These are phyloP conservation scores for Porodaedalea pini DNA, from an alignment of 1,284 basidiomycete species.

Conservation along the genomic window DNA sequence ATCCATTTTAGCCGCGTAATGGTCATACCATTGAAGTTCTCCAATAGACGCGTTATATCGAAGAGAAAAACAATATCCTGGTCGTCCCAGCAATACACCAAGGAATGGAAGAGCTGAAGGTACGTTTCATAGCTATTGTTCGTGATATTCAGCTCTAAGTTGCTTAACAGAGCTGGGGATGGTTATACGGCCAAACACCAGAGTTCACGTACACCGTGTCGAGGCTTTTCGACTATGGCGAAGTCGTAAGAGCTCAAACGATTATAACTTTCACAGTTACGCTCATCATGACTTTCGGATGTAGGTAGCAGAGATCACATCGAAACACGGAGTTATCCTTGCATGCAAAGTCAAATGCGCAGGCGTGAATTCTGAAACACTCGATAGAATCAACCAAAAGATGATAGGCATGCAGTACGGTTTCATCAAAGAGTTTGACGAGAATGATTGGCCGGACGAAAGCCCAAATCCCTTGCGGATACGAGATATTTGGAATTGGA, in stretches of 20 bases:
- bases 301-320: constrained; percentile 47
- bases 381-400: constrained; percentile 12
- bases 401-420: constrained; percentile 48
- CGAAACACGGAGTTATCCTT: constrained; percentile 61
- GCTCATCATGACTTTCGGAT: background rate
- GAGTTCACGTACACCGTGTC: constrained; percentile 73
- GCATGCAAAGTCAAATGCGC: constrained; percentile 41
- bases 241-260: constrained; percentile 43
- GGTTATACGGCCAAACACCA: constrained; percentile 92
- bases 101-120: constrained; percentile 72
- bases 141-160: background rate
- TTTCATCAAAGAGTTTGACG: constrained; percentile 41
- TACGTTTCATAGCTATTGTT: constrained; percentile 31
- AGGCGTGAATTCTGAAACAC: constrained; percentile 20
- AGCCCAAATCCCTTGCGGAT: constrained; percentile 7
- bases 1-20: background rate
- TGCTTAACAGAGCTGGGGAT: constrained; percentile 76
- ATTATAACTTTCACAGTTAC: background rate
- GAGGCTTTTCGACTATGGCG: constrained; percentile 56
- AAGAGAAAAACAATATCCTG: constrained; percentile 43
- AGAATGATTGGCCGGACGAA: constrained; percentile 23
- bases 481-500: constrained; percentile 40
- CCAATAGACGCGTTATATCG: constrained; percentile 34
- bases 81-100: constrained; percentile 47
- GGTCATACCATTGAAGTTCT: background rate